Percentiles rank a stretch among this genome's conserved stretches.
phyloP scores from a whole-genome alignment of 306 rosid species.

The Pueraria montana region DNA sequence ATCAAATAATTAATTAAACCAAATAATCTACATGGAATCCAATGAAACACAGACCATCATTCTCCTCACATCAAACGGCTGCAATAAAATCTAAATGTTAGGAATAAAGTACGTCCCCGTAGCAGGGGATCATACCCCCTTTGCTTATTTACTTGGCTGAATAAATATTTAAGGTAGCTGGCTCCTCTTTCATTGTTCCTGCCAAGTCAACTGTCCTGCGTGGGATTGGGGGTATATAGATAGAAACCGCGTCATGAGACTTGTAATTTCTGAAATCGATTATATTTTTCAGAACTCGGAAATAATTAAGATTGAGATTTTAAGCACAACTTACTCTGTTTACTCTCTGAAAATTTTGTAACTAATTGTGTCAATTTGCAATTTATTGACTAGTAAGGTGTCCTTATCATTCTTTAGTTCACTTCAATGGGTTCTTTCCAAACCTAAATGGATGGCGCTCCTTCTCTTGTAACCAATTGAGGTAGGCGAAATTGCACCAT shows the following conservation, averaged over 20 bases:
- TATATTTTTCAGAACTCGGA: not conserved
- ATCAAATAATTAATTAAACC: not conserved
- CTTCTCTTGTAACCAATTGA: not conserved
- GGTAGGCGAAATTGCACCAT: slow-evolving; percentile 31
- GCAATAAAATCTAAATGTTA: not conserved
- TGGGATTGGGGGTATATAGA: slow-evolving; percentile 13
- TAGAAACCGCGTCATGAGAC: slow-evolving; percentile 50
- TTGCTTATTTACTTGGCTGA: not conserved
- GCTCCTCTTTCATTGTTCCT: not conserved
- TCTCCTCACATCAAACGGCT: not conserved
- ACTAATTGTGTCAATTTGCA: not conserved
- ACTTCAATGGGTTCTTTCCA: not conserved
- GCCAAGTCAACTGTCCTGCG: slow-evolving; percentile 57
- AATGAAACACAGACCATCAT: slow-evolving; percentile 19
- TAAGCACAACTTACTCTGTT: slow-evolving; percentile 18
- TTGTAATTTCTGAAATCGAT: not conserved
- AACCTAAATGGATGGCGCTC: slow-evolving; percentile 21
- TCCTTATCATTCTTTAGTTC: not conserved
- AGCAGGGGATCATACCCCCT: too few relatives aligned
- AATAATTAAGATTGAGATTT: too few relatives aligned
- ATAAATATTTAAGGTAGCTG: not conserved
- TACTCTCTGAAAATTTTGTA: not conserved
- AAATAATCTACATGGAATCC: not conserved
- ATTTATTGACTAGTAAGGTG: not conserved
- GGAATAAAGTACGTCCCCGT: too few relatives aligned